Conservation (phyloP, 208 protist genomes). For the Trypanosoma boissoni region DNA sequence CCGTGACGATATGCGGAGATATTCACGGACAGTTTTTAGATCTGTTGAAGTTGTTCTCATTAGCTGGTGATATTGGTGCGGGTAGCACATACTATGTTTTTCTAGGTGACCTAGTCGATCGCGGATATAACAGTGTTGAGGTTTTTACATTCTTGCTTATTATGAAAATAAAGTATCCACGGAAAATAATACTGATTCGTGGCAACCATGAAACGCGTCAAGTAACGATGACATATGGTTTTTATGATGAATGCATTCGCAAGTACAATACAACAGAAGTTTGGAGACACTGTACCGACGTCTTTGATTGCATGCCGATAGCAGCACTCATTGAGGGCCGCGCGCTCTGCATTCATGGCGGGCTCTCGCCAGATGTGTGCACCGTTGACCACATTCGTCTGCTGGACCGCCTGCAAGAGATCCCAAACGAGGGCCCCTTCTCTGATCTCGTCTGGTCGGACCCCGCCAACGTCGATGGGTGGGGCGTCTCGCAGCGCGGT, state of each 20-base stretch:
- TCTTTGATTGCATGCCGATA: slow-evolving; percentile 99
- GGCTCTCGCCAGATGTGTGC: slow-evolving; percentile 95
- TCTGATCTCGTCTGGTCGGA: slow-evolving; percentile 91
- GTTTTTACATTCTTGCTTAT: slow-evolving; percentile 91
- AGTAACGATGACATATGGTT: slow-evolving; percentile 89
- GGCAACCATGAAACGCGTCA: slow-evolving; percentile 90
- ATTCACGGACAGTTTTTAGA: slow-evolving; percentile 99
- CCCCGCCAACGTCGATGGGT: slow-evolving; percentile 81
- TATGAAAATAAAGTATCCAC: slow-evolving; percentile 90
- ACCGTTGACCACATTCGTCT: slow-evolving; percentile 82
- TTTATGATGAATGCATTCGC: slow-evolving; percentile 87
- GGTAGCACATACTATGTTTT: slow-evolving; percentile 88
- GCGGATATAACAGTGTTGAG: slow-evolving; percentile 94
- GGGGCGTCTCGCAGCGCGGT: slow-evolving; percentile 77
- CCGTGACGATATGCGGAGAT: slow-evolving; percentile 98
- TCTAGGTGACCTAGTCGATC: slow-evolving; percentile 95
- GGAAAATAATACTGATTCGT: slow-evolving; percentile 85
- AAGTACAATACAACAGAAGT: slow-evolving; percentile 93
- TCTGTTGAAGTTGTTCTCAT: slow-evolving; percentile 94
- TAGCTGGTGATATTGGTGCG: slow-evolving; percentile 83
- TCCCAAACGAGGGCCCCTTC: slow-evolving; percentile 84
- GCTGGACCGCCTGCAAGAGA: slow-evolving; percentile 80
- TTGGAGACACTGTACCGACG: slow-evolving; percentile 97
- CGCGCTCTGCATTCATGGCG: slow-evolving; percentile 97
- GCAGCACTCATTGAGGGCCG: slow-evolving; percentile 95